phyloP scores from a whole-genome alignment of 108 stramenopile genomes.

The Aurantiochytrium sp. region DNA sequence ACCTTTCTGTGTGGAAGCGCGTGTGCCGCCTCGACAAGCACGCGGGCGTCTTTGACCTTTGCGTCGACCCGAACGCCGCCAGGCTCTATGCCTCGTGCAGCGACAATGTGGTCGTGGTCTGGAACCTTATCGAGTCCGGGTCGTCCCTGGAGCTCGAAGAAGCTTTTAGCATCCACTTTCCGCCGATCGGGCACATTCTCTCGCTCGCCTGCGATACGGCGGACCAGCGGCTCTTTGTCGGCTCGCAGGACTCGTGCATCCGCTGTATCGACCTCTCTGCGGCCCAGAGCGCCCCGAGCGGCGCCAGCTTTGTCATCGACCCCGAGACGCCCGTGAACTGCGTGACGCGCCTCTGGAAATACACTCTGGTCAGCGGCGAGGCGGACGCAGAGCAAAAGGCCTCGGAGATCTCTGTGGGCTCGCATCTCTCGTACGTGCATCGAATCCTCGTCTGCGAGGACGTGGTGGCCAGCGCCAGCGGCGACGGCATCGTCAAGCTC shows the following conservation, averaged over 20 bases:
- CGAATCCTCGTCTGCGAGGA: neutral
- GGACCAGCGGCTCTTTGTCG: neutral
- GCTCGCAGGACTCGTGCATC: constrained; percentile 22
- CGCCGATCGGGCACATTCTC: constrained; percentile 4
- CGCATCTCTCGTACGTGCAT: neutral
- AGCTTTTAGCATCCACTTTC: neutral
- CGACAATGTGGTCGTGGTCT: neutral
- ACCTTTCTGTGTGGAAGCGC: constrained; percentile 10
- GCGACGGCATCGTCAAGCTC: constrained; percentile 33
- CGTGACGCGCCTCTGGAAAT: neutral
- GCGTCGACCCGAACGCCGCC: neutral
- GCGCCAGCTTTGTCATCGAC: neutral
- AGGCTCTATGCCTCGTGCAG: neutral
- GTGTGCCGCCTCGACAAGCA: neutral
- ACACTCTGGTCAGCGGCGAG: neutral
- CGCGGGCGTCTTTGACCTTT: neutral
- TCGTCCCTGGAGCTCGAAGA: neutral
- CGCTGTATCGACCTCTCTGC: neutral
- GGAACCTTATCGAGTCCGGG: neutral
- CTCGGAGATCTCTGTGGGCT: neutral
- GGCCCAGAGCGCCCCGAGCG: neutral
- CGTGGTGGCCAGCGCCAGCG: neutral
- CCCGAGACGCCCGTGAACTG: neutral
- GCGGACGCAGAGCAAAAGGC: neutral
- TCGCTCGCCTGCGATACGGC: neutral